Base-by-base conservation (phyloP, 495 filamentous ascomycete genomes). In the Talaromyces ruber region DNA sequence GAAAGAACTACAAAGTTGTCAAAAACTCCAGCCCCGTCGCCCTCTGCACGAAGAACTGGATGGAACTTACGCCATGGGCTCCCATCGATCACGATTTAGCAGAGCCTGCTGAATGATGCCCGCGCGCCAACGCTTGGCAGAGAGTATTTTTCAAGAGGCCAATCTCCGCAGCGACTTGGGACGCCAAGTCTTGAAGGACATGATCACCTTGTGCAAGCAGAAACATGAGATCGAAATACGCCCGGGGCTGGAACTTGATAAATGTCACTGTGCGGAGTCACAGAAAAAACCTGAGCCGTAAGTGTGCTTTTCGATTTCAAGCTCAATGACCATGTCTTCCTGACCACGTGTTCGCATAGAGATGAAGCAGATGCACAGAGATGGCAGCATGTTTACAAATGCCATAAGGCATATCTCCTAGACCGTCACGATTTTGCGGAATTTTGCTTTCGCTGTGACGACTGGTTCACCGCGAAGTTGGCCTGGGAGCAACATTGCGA, bases 391-490 rank as follows among this genome's bases (percentile, higher is more conserved):
- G 65, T 68, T 43, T 68, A 68, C 50, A 16, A 45, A 22, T 66
- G 59, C 50, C 59, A 68, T n/a, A 66, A 64, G 45, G 57, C 47
- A 54, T 32, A 65, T n/a, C 63, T 67, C 43, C 28, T 50, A 50
- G 58, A 56, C 21, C 66, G 18, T 30, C 54, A 59, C 45, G 56
- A 55, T 37, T 67, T 65, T 51, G 67, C 60, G 21, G 32, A 69
- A 62, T 55, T 69, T 8, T 69, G 64, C 47, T 67, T 70, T 59
- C 29, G 64, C 21, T 70, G 67, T 43, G 61, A 66, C 59, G 43
- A 69, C 29, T 70, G 65, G 68, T 67, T 69, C 26, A 54, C 56
- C 50, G 47, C 58, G 34, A 8, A 59, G 28, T 43, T 25, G 3
- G 55, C 53, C 37, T 70, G 59, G 67, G 39, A 63, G 28, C 18